Evolutionary conservation across 179 eudicot species (phyloP), one percentile per base, ranked within the genome.

Genomic region (Spinacia oleracea): DNA sequence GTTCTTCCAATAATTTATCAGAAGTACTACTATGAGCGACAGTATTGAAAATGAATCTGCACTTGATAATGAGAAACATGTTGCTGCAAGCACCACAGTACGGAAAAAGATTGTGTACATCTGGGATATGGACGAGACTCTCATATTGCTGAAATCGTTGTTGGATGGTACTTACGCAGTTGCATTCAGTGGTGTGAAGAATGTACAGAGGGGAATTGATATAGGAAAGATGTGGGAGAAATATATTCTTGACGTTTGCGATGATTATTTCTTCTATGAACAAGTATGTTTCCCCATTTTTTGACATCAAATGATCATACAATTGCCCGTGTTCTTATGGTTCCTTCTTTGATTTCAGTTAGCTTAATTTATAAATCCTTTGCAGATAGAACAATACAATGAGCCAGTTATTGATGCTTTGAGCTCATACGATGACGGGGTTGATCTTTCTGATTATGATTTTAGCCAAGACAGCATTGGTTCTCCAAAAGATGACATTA

Each of bases 91-190:
- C 5, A 64, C 31, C 6, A 76, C 82, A 73, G 84, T 79, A 56
- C 78, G 80, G 77, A 92, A 84, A 80, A 79, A 62, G 86, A 91
- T 87, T 81, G 91, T 96, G 32, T 95, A 87, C 83, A 82, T 95
- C 7, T 96, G 97, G 99, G 99, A 93, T 85, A 91, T 96, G 98
- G 99, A 96, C 76, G 99, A 93, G 86, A 96, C 97, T 35, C 97
- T 96, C 48, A 96, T 96, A 84, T 85, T 96, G 80, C 92, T 96
- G 72, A 96, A 93, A 81, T 93, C 98, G 35, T 86, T 96, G 83
- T 80, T 96, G 77, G 87, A 88, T 77, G 92, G 93, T 72, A 79
- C 97, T 32, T 93, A 89, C 63, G 96, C 98, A 0, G 85, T 81
- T 71, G 89, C 88, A 42, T 96, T 87, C 80, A 88, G 89, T 76